phyloP scores from a whole-genome alignment of 228 moss, liverwort and hornwort species.

The Sphagnum magellanicum region DNA sequence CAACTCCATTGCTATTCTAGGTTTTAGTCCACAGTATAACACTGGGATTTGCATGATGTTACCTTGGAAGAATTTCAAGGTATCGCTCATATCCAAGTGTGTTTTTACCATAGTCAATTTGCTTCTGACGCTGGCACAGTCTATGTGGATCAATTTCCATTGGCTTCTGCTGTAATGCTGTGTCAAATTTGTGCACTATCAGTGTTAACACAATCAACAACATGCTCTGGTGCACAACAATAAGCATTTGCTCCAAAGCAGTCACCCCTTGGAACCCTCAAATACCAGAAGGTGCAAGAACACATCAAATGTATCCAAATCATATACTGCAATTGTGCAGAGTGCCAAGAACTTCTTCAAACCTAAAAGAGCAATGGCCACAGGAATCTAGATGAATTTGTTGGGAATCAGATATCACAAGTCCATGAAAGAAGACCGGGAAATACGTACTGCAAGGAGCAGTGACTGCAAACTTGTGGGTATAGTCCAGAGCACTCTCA shows the following conservation, averaged over 20 bases:
- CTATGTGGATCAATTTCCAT: conserved; percentile 55
- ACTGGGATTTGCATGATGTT: conserved; percentile 1
- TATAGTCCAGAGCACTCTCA: conserved; percentile 51
- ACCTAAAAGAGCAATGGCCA: neutral
- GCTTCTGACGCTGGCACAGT: conserved; percentile 59
- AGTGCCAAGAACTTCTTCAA: neutral
- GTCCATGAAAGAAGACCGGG: neutral
- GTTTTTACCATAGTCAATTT: conserved; percentile 72
- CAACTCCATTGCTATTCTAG: no score
- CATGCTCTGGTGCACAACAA: neutral
- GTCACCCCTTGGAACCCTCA: neutral
- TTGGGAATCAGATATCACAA: neutral
- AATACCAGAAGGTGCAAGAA: neutral
- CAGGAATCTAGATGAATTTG: neutral
- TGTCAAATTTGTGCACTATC: neutral
- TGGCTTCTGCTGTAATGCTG: conserved; percentile 37
- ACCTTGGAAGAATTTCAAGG: conserved; percentile 44
- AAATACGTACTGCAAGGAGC: conserved; percentile 32
- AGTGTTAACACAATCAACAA: neutral
- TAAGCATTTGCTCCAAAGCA: neutral
- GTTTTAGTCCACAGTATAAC: neutral
- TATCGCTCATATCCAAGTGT: conserved; percentile 70
- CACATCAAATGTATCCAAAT: neutral
- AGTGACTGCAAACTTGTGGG: conserved; percentile 48
- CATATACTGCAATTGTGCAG: neutral